phyloP scores from a whole-genome alignment of 257 asterid species.

The Datura wrightii region DNA sequence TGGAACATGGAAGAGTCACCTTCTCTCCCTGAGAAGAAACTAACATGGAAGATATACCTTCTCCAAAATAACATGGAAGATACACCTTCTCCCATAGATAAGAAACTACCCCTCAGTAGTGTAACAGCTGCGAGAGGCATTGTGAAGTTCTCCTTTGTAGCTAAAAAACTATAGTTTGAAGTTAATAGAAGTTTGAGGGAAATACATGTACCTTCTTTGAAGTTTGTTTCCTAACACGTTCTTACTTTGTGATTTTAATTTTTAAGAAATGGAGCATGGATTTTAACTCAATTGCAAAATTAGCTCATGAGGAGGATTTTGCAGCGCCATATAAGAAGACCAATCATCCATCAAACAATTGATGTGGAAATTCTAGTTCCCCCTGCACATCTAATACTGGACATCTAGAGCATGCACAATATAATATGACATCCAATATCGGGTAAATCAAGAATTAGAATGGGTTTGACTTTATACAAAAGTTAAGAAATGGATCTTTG shows the following conservation, averaged over 20 bases:
- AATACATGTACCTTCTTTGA: neutral
- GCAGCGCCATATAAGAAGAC: neutral
- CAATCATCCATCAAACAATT: neutral
- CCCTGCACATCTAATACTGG: neutral
- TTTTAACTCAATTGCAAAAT: neutral
- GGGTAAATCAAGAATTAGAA: neutral
- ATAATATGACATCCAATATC: neutral
- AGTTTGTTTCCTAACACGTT: neutral
- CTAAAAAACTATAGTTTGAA: neutral
- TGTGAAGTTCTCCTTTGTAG: neutral
- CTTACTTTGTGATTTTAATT: neutral
- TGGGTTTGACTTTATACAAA: neutral
- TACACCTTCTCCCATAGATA: constrained; percentile 20
- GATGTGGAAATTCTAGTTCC: neutral
- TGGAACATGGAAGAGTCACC: neutral
- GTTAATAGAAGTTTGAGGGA: neutral
- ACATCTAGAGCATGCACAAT: neutral
- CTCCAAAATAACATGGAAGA: neutral
- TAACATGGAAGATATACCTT: constrained; percentile 23
- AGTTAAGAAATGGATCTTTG: neutral
- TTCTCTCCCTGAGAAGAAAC: neutral
- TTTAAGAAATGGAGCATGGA: neutral
- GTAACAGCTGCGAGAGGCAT: constrained; percentile 14
- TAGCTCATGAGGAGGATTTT: neutral
- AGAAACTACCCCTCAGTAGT: constrained; percentile 12